Percentiles rank a stretch among this genome's conserved stretches.
These are phyloP conservation scores for Stephania yunnanensis DNA, from an alignment of 164 flowering plant genomes.

Conservation along the genomic window DNA sequence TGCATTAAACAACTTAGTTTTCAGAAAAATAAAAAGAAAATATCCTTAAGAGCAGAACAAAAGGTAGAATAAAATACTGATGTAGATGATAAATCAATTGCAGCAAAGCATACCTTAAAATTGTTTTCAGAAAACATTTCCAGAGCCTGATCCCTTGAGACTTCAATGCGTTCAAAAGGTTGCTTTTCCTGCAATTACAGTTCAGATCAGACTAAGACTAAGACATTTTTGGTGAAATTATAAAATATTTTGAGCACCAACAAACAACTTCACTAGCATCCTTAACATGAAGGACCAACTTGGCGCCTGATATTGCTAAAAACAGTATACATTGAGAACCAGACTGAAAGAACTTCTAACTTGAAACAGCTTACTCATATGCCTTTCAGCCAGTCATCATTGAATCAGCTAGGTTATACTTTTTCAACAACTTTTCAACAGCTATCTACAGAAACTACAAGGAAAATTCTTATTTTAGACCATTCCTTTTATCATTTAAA, in stretches of 20 bases:
- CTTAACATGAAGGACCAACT: neutral
- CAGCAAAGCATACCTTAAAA: constrained; percentile 57
- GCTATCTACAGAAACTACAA: no score
- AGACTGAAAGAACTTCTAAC: neutral
- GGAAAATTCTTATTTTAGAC: no score
- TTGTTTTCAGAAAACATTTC: constrained; percentile 89
- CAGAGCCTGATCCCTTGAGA: constrained; percentile 80
- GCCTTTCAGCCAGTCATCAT: neutral
- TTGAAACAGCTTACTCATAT: neutral
- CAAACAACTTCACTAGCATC: neutral
- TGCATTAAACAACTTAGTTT: constrained; percentile 18
- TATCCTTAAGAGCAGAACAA: neutral
- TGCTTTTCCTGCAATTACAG: constrained; percentile 68
- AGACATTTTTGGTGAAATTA: neutral
- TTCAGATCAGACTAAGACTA: neutral
- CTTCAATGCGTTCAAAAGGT: constrained; percentile 98
- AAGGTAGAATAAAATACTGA: neutral
- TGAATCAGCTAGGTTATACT: neutral
- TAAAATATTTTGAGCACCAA: neutral
- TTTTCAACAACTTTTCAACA: no score
- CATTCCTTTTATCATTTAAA: neutral
- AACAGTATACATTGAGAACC: neutral
- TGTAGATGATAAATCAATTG: neutral
- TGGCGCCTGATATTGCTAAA: neutral
- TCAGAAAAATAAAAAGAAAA: neutral